Conservation (phyloP, 768 basidiomycete species). For the Lentinula lateritia region DNA sequence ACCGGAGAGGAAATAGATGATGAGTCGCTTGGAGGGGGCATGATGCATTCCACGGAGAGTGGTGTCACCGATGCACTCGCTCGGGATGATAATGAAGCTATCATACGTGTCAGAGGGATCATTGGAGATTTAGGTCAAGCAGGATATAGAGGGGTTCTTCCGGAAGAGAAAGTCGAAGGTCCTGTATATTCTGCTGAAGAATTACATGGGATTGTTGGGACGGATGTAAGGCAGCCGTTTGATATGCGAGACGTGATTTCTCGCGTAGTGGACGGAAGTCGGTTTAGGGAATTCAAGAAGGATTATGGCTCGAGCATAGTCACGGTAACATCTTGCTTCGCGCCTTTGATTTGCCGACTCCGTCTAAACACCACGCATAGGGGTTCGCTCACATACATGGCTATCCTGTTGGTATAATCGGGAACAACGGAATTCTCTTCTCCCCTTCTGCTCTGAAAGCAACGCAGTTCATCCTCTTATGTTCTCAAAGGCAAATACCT, state of each 20-base stretch:
- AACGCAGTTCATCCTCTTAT: slow-evolving; percentile 92
- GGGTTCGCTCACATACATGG: slow-evolving; percentile 89
- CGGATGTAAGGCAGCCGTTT: slow-evolving; percentile 82
- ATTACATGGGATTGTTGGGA: slow-evolving; percentile 87
- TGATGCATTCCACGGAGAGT: slow-evolving; percentile 89
- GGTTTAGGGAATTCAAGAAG: slow-evolving; percentile 93
- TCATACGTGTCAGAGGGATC: slow-evolving; percentile 71
- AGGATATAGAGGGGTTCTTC: slow-evolving; percentile 32
- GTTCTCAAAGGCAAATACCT: slow-evolving; percentile 86
- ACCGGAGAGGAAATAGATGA: slow-evolving; percentile 92
- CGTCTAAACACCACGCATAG: slow-evolving; percentile 27
- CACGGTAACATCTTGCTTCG: slow-evolving; percentile 47
- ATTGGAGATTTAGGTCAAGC: slow-evolving; percentile 74
- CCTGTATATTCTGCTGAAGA: slow-evolving; percentile 80
- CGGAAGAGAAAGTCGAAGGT: slow-evolving; percentile 56
- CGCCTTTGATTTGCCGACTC: background rate
- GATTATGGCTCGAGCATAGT: slow-evolving; percentile 90
- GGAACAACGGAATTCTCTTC: slow-evolving; percentile 93
- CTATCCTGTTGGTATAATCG: slow-evolving; percentile 86
- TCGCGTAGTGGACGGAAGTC: slow-evolving; percentile 85
- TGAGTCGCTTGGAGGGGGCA: slow-evolving; percentile 84
- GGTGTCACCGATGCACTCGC: slow-evolving; percentile 90
- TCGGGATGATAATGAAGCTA: slow-evolving; percentile 78
- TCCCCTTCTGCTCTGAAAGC: slow-evolving; percentile 92
- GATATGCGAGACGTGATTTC: slow-evolving; percentile 95